A percentile compares a stretch with the other conserved stretches of the same genome.
Evolutionary conservation across 2,329 filamentous ascomycete genomes (phyloP).

Genomic region (Ilyonectria sp.): DNA sequence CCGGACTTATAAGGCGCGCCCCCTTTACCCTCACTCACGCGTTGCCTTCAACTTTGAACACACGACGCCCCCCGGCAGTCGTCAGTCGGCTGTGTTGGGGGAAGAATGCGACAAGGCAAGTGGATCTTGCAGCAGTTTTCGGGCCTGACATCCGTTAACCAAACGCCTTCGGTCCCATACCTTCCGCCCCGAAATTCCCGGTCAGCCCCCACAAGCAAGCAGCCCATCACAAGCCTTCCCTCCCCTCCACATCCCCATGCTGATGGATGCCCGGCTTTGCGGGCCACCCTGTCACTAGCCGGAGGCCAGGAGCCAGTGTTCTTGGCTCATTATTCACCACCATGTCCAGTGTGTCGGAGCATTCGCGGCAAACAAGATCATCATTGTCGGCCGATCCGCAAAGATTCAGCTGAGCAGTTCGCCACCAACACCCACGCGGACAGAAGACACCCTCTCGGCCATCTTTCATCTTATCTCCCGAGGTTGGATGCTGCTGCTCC

Average conservation of each 20-base stretch:
- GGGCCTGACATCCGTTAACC: constrained; percentile 48
- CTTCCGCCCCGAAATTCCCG: constrained; percentile 50
- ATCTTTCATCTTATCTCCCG: constrained; percentile 5
- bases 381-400: constrained; percentile 5
- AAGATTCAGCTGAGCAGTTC: not conserved
- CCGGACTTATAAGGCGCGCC: constrained; percentile 39
- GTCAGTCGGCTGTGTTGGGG: constrained; percentile 16
- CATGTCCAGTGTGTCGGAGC: not conserved
- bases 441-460: constrained; percentile 1
- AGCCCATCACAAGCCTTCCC: constrained; percentile 14
- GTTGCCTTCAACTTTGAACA: not conserved
- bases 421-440: not conserved
- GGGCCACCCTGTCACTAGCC: constrained; percentile 36
- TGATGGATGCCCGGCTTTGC: constrained; percentile 42
- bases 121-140: constrained; percentile 45
- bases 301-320: not conserved
- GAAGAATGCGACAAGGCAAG: constrained; percentile 32
- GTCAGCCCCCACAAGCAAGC: constrained; percentile 39
- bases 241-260: constrained; percentile 28
- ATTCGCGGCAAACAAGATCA: constrained; percentile 10
- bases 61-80: constrained; percentile 11
- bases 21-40: constrained; percentile 25
- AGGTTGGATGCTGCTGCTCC: not conserved
- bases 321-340: constrained; percentile 1
- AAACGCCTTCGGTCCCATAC: constrained; percentile 36